A percentile compares a stretch with the other conserved stretches of the same genome.
Conservation (phyloP, 1,284 basidiomycete species). For the Schizopora paradoxa region DNA sequence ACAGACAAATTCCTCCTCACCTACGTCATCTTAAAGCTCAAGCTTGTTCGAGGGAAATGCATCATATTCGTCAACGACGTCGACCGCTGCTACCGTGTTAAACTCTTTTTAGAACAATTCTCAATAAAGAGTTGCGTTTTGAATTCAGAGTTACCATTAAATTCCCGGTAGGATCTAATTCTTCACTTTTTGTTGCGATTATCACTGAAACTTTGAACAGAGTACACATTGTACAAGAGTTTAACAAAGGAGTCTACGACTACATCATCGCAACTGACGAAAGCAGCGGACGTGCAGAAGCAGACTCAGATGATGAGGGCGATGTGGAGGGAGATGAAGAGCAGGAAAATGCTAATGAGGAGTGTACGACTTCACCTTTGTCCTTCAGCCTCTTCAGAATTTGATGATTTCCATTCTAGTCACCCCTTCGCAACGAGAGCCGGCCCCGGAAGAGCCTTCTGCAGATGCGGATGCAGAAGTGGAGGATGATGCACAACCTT, state of each 20-base stretch:
- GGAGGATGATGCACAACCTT: constrained; percentile 20
- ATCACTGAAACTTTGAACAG: constrained; percentile 33
- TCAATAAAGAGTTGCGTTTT: constrained; percentile 95
- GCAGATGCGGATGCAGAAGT: constrained; percentile 18
- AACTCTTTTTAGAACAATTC: constrained; percentile 97
- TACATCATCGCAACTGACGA: constrained; percentile 99
- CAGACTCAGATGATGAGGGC: constrained; percentile 42
- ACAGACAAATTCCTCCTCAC: constrained; percentile 93
- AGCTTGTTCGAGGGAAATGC: constrained; percentile 93
- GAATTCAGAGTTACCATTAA: constrained; percentile 93
- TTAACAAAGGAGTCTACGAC: constrained; percentile 98
- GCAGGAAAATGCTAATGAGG: constrained; percentile 32
- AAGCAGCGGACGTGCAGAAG: constrained; percentile 50
- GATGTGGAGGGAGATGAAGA: constrained; percentile 36
- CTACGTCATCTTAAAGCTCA: constrained; percentile 93
- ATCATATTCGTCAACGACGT: constrained; percentile 98
- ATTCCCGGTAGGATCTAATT: constrained; percentile 61
- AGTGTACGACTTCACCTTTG: constrained; percentile 33
- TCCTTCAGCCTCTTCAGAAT: neutral
- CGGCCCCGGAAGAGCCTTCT: constrained; percentile 17
- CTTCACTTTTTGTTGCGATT: neutral
- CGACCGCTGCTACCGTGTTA: constrained; percentile 90
- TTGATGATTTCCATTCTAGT: constrained; percentile 31
- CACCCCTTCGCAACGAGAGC: constrained; percentile 50
- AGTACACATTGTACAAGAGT: constrained; percentile 97